These are phyloP conservation scores for Syzygium oleosum DNA, from an alignment of 345 rosid species.

Conservation along the genomic window DNA sequence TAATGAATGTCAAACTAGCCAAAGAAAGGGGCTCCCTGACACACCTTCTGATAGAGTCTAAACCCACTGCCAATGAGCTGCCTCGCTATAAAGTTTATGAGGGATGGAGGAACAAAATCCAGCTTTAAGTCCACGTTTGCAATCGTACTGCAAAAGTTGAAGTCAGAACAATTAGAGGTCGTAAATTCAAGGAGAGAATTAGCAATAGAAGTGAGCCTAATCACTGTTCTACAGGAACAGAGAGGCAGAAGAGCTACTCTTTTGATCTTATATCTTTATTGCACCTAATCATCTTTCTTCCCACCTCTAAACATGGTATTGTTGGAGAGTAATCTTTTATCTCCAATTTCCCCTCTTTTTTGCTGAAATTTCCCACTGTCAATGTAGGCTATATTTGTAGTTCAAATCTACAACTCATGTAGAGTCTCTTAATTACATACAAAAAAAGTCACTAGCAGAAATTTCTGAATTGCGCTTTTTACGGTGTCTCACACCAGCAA, in stretches of 20 bases:
- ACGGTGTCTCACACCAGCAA: neutral
- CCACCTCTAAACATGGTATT: neutral
- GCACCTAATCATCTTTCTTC: neutral
- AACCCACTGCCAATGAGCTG: slow-evolving; percentile 89
- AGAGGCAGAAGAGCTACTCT: neutral
- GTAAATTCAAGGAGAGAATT: neutral
- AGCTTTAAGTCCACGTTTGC: slow-evolving; percentile 78
- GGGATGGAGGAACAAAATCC: slow-evolving; percentile 84
- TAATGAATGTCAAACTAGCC: neutral
- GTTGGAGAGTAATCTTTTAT: neutral
- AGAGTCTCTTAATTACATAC: neutral
- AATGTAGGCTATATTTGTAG: neutral
- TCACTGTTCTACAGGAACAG: neutral
- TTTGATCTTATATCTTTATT: neutral
- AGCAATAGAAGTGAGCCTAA: neutral
- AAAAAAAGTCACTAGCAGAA: neutral
- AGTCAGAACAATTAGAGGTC: neutral
- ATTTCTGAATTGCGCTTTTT: neutral
- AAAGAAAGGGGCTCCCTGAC: neutral
- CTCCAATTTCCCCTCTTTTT: neutral
- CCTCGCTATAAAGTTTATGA: slow-evolving; percentile 81
- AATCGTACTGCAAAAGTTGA: slow-evolving; percentile 54
- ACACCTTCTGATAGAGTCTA: slow-evolving; percentile 87
- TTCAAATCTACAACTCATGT: neutral
- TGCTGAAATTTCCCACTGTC: neutral